These are phyloP conservation scores for Podaxis sp. DNA, from an alignment of 768 basidiomycete species.

Conservation along the genomic window DNA sequence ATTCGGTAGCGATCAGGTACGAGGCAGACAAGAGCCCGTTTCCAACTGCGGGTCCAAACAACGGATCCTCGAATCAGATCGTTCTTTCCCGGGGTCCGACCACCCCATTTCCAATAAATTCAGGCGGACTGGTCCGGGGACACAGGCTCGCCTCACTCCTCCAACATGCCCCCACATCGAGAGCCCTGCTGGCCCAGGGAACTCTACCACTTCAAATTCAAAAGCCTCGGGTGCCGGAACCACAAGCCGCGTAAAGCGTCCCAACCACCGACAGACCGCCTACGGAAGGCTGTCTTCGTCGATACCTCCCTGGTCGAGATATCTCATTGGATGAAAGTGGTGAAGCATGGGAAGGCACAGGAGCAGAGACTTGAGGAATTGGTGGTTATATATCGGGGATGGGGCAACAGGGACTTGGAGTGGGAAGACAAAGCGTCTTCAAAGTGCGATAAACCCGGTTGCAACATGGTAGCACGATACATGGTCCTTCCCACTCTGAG, in stretches of 20 bases:
- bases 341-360: not conserved
- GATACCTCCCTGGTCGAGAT: not conserved
- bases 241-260: not conserved
- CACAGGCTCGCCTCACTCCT: not conserved
- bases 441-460: not conserved
- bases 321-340: not conserved
- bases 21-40: not conserved
- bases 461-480: not conserved
- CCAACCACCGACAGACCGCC: not conserved
- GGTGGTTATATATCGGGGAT: not conserved
- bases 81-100: not conserved
- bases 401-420: not conserved
- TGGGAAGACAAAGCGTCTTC: not conserved
- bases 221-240: not conserved
- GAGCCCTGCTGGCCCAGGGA: not conserved
- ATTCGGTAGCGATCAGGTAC: not conserved
- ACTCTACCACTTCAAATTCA: not conserved
- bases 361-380: not conserved
- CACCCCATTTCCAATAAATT: not conserved
- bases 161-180: not conserved
- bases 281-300: not conserved
- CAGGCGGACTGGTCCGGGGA: not conserved
- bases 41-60: not conserved
- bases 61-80: not conserved
- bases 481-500: slow-evolving; percentile 1